These are phyloP conservation scores for Alternaria atra DNA, from an alignment of 2,329 filamentous ascomycete genomes.

Conservation along the genomic window DNA sequence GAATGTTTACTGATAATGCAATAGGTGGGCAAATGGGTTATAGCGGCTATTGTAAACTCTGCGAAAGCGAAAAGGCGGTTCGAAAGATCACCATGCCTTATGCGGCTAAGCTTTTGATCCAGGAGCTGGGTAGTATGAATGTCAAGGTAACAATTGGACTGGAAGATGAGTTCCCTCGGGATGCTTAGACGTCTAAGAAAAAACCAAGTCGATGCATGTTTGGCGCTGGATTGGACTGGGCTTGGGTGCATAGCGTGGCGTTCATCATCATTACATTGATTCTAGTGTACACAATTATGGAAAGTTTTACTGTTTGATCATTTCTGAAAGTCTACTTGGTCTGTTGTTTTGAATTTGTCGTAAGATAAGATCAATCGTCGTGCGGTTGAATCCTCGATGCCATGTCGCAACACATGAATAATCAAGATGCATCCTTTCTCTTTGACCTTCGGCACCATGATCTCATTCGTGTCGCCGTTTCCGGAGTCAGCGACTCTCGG, in stretches of 20 bases:
- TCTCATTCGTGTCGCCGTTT: conserved; percentile 21
- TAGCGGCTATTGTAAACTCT: conserved; percentile 92
- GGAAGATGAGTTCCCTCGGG: conserved; percentile 85
- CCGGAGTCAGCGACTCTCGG: conserved; percentile 18
- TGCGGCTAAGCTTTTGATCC: conserved; percentile 92
- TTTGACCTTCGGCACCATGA: conserved; percentile 28
- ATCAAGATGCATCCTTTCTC: not conserved
- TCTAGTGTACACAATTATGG: not conserved
- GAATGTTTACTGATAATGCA: not conserved
- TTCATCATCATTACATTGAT: not conserved
- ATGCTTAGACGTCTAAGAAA: conserved; percentile 1
- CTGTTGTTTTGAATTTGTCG: not conserved
- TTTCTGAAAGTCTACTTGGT: not conserved
- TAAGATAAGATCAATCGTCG: too few species aligned
- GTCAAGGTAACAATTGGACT: conserved; percentile 91
- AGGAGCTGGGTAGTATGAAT: conserved; percentile 98
- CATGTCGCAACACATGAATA: too few species aligned
- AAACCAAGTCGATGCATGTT: not conserved
- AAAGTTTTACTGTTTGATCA: not conserved
- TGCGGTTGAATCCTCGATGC: too few species aligned
- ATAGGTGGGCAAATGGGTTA: conserved; percentile 85
- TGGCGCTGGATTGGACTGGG: conserved; percentile 4
- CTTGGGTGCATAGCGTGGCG: conserved; percentile 30
- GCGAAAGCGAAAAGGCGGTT: conserved; percentile 83
- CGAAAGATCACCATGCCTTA: conserved; percentile 97